A percentile compares a stretch with the other conserved stretches of the same genome.
Evolutionary conservation across 2,329 filamentous ascomycete species (phyloP).

Genomic region (Zasmidium citrigriseum): DNA sequence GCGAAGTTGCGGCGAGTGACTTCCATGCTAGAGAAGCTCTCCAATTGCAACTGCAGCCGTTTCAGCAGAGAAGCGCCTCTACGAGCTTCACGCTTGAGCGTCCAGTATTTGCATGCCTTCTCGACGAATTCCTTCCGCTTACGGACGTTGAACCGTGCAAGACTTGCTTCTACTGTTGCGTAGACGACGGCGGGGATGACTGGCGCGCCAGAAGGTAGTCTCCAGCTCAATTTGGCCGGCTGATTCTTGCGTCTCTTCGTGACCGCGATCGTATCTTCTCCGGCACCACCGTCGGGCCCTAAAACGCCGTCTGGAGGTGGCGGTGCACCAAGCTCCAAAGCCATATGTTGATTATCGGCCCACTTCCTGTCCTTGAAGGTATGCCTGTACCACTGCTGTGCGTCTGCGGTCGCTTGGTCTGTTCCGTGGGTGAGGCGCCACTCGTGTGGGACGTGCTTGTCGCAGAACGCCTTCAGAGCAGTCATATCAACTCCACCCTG

Average conservation of each 20-base stretch:
- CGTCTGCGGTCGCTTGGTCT: constrained; percentile 74
- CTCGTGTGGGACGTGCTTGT: constrained; percentile 88
- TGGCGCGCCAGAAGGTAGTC: constrained; percentile 88
- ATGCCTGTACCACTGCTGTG: constrained; percentile 84
- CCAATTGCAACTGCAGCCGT: constrained; percentile 88
- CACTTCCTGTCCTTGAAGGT: constrained; percentile 88
- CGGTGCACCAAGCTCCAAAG: constrained; percentile 75
- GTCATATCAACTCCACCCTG: constrained; percentile 78
- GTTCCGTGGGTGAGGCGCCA: constrained; percentile 87
- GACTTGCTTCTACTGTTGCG: constrained; percentile 78
- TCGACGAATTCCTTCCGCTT: constrained; percentile 91
- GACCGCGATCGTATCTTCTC: constrained; percentile 56
- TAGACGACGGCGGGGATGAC: constrained; percentile 89
- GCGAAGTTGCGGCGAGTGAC: constrained; percentile 92
- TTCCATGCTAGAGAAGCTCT: constrained; percentile 96
- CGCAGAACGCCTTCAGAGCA: constrained; percentile 90
- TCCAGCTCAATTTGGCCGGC: constrained; percentile 74
- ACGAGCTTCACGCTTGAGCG: constrained; percentile 88
- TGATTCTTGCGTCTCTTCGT: constrained; percentile 62
- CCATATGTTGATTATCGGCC: constrained; percentile 86
- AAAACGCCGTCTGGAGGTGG: constrained; percentile 44
- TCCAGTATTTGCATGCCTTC: constrained; percentile 97
- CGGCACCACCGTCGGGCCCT: constrained; percentile 43
- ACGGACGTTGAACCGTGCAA: constrained; percentile 78
- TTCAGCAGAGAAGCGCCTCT: constrained; percentile 90